phyloP scores from a whole-genome alignment of 2,329 filamentous ascomycete genomes.

The Ophiosphaerella korrae region DNA sequence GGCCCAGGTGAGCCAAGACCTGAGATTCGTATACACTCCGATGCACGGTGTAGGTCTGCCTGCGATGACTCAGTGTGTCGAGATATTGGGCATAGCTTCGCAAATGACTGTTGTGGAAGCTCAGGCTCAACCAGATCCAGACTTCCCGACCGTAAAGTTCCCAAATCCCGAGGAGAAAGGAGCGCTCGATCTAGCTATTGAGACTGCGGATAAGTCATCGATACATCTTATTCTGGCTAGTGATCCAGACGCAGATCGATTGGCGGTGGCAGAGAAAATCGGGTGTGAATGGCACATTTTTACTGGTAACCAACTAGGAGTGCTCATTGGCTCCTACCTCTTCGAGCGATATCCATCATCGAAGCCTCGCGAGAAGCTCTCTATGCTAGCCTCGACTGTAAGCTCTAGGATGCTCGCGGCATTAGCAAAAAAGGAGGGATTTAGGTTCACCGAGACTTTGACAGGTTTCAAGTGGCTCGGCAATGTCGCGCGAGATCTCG shows the following conservation, averaged over 20 bases:
- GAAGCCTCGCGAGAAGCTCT: constrained; percentile 50
- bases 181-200: constrained; percentile 64
- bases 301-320: constrained; percentile 69
- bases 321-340: constrained; percentile 63
- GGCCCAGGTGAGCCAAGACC: constrained; percentile 26
- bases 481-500: constrained; percentile 62
- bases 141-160: constrained; percentile 68
- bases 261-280: constrained; percentile 65
- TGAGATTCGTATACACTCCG: constrained; percentile 60
- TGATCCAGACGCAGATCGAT: constrained; percentile 69
- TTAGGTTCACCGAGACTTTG: constrained; percentile 65
- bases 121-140: constrained; percentile 64
- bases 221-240: constrained; percentile 63
- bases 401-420: constrained; percentile 66
- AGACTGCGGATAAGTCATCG: constrained; percentile 57
- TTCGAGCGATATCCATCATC: constrained; percentile 53
- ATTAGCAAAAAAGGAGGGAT: constrained; percentile 61
- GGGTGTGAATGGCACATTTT: constrained; percentile 63
- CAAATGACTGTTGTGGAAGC: constrained; percentile 55
- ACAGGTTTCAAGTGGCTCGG: constrained; percentile 74
- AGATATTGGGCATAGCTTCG: constrained; percentile 47
- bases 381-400: constrained; percentile 67
- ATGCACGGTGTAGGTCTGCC: constrained; percentile 62
- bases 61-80: constrained; percentile 51
- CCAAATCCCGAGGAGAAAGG: constrained; percentile 70